Base-by-base conservation (phyloP, 768 basidiomycete species). In the Leccinum obscurum region DNA sequence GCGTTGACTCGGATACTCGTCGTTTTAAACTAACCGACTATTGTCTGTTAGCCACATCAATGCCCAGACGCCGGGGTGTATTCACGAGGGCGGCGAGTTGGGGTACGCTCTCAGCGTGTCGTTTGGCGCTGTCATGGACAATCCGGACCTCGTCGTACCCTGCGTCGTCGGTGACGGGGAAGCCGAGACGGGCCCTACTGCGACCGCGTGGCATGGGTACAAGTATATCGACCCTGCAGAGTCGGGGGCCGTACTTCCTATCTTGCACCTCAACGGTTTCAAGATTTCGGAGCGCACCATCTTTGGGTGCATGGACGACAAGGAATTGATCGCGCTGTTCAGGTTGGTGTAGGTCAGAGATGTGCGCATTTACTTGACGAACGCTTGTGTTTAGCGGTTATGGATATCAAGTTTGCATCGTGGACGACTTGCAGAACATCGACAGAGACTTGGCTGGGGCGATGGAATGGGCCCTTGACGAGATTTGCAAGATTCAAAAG, bases 161-260 rank as follows among this genome's bases (percentile, higher is more conserved):
- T 92, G 89, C 61, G 80, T 95, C 34, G 77, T 96, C n/a, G 93
- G 93, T 24, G 93, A 95, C 62, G 93, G 93, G 30, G 93, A 95
- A 75, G 86, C 88, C 4, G 90, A 92, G 72, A 87, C 87, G 3
- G 90, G 90, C 4, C 89, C 89, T 0, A 91, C 90, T 39, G 89
- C 90, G 6, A 78, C 81, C 15, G 88, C 89, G 20, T 95, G 92
- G 90, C 92, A 93, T 67, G 88, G 82, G 6, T 88, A 80, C 84
- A 95, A 97, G 78, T 97, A 89, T 70, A 85, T 95, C 66, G 93
- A 97, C 69, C 93, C 94, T 24, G 84, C 83, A 15, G 93, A 95
- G 75, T 90, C 88, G 3, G 93, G 94, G 20, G 93, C 94, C 0
- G 92, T 95, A 20, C 77, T 97, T n/a, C 94, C 93, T 26, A 92